Conservation (phyloP, 768 basidiomycete genomes). For the Boletus tomentosulus region DNA sequence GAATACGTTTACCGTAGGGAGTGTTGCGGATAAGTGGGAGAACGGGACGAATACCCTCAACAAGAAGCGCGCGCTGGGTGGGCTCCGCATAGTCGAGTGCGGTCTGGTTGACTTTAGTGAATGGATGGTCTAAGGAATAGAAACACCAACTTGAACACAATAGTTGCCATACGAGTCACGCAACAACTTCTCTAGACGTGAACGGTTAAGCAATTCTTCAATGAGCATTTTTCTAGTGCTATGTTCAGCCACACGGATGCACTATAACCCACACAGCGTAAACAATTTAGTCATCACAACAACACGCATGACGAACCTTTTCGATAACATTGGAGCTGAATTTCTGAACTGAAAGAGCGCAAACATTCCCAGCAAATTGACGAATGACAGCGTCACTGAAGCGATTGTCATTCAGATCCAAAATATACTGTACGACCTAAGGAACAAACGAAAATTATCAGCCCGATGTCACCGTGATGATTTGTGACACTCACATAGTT, state of each 20-base stretch:
- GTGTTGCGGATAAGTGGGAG: conserved; percentile 98
- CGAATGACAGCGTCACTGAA: conserved; percentile 98
- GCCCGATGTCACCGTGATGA: background rate
- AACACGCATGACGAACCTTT: conserved; percentile 50
- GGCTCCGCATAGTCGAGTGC: conserved; percentile 97
- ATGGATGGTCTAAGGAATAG: background rate
- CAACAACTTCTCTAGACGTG: conserved; percentile 90
- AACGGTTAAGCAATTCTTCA: conserved; percentile 91
- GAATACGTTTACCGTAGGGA: conserved; percentile 98
- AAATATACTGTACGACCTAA: conserved; percentile 94
- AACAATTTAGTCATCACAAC: background rate
- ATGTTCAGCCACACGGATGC: conserved; percentile 93
- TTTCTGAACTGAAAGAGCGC: conserved; percentile 96
- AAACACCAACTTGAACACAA: conserved; percentile 70
- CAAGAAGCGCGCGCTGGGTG: conserved; percentile 84
- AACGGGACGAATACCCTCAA: conserved; percentile 98
- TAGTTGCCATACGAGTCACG: conserved; percentile 97
- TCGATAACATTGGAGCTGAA: conserved; percentile 99
- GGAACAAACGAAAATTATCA: conserved; percentile 4
- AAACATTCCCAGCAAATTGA: conserved; percentile 96
- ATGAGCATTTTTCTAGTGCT: conserved; percentile 92
- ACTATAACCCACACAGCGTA: conserved; percentile 34
- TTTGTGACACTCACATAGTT: conserved; percentile 63
- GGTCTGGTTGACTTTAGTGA: conserved; percentile 52
- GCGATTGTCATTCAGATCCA: conserved; percentile 96